Percentiles rank a stretch among this genome's conserved stretches.
phyloP scores from a whole-genome alignment of 805 yeast species.

The Candida broadrunensis region DNA sequence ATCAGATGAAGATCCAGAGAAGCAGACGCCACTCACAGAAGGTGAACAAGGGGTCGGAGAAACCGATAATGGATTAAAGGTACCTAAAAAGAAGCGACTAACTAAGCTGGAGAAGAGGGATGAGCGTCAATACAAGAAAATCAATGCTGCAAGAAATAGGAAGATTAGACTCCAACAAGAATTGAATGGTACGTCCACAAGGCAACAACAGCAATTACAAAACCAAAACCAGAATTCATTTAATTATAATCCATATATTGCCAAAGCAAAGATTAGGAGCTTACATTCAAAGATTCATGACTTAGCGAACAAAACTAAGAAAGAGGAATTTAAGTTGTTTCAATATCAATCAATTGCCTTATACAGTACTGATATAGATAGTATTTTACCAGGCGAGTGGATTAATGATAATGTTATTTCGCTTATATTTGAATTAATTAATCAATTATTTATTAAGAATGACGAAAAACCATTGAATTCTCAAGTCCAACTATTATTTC shows the following conservation, averaged over 20 bases:
- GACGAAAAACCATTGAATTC: constrained; percentile 10
- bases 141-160: constrained; percentile 16
- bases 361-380: constrained; percentile 55
- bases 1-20: constrained; percentile 4
- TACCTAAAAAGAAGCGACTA: constrained; percentile 7
- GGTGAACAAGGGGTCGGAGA: too few species aligned
- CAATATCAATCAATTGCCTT: constrained; percentile 58
- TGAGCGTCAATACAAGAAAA: constrained; percentile 18
- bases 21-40: background rate
- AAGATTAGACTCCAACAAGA: constrained; percentile 14
- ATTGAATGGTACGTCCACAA: background rate
- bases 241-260: constrained; percentile 12
- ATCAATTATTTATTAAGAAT: constrained; percentile 17
- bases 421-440: constrained; percentile 53
- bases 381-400: constrained; percentile 67
- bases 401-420: constrained; percentile 68
- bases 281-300: constrained; percentile 13
- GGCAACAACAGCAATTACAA: background rate
- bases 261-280: constrained; percentile 15
- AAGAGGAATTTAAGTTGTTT: constrained; percentile 26
- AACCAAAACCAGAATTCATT: too few species aligned
- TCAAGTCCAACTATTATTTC: constrained; percentile 40
- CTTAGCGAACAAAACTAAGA: constrained; percentile 1
- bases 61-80: too few species aligned
- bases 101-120: constrained; percentile 18